Conservation (phyloP, 1,284 basidiomycete species). For the Filobasidium uniguttulatum region DNA sequence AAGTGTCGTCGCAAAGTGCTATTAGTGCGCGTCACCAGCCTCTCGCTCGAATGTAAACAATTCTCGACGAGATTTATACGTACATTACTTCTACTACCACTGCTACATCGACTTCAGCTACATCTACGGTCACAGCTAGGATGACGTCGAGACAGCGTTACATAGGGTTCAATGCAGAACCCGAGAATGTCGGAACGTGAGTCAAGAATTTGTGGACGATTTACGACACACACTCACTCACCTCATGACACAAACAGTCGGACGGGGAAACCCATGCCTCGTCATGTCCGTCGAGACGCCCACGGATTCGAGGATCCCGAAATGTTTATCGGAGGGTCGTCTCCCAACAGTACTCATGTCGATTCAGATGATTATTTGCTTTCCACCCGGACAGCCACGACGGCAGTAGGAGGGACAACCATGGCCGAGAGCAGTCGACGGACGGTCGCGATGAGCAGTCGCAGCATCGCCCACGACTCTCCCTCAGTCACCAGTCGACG, state of each 20-base stretch:
- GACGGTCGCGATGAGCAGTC: slow-evolving; percentile 27
- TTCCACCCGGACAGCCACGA: slow-evolving; percentile 10
- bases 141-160: too few relatives aligned
- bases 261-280: slow-evolving; percentile 29
- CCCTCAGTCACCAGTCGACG: slow-evolving; percentile 26
- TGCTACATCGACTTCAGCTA: too few relatives aligned
- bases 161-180: slow-evolving; percentile 27
- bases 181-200: slow-evolving; percentile 32
- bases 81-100: too few relatives aligned
- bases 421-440: too few relatives aligned
- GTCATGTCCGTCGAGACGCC: slow-evolving; percentile 51
- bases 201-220: slow-evolving; percentile 14
- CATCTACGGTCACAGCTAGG: too few relatives aligned
- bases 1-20: too few relatives aligned
- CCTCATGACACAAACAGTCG: slow-evolving; percentile 18
- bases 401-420: slow-evolving; percentile 30
- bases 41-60: too few relatives aligned
- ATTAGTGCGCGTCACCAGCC: too few relatives aligned
- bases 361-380: slow-evolving; percentile 3
- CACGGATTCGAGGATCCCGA: slow-evolving; percentile 76
- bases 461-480: too few relatives aligned
- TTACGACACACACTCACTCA: background rate
- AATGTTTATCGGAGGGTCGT: slow-evolving; percentile 46
- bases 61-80: too few relatives aligned
- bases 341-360: slow-evolving; percentile 6